phyloP scores from a whole-genome alignment of 2,329 filamentous ascomycete genomes.

The Aciculosporium take region DNA sequence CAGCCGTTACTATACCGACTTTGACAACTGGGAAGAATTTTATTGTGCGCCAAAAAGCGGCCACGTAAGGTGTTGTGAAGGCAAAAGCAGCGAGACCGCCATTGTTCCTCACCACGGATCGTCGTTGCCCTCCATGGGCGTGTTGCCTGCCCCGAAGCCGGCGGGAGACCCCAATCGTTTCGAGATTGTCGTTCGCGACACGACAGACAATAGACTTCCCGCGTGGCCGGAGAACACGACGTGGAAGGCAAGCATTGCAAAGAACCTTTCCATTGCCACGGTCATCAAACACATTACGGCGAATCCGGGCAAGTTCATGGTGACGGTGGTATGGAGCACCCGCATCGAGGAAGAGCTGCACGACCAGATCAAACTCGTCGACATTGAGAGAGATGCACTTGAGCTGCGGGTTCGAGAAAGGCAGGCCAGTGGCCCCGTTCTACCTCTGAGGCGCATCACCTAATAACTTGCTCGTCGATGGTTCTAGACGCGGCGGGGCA shows the following conservation, averaged over 20 bases:
- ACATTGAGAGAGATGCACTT: neutral
- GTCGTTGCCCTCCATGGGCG: neutral
- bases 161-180: neutral
- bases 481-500: too few species aligned
- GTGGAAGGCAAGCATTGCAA: neutral
- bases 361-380: neutral
- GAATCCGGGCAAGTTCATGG: conserved; percentile 1
- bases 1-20: neutral
- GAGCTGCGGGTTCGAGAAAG: conserved; percentile 1
- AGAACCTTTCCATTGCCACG: neutral
- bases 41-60: too few species aligned
- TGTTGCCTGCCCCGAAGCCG: neutral
- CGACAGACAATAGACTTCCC: conserved; percentile 1
- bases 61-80: too few species aligned
- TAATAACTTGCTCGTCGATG: too few species aligned
- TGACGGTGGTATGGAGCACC: neutral
- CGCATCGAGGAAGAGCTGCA: neutral
- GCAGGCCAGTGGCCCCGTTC: neutral
- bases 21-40: neutral
- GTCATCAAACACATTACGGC: conserved; percentile 1
- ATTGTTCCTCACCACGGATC: neutral
- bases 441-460: neutral
- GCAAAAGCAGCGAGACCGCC: neutral
- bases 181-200: neutral
- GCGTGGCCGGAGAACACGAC: neutral